Conservation (phyloP, 1,284 basidiomycete species). For the Leccinum solheimii region DNA sequence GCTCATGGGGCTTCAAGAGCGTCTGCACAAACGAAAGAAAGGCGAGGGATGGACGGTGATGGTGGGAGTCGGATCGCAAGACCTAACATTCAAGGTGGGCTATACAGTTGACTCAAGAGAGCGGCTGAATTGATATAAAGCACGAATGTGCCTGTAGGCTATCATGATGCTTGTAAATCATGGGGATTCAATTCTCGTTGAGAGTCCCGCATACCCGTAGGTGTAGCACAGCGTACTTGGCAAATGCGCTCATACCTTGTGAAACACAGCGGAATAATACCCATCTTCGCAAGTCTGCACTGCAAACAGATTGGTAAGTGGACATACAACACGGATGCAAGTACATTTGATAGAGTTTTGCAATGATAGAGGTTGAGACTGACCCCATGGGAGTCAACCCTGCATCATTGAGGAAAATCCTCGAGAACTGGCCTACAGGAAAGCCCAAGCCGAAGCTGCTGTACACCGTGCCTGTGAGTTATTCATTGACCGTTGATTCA, state of each 20-base stretch:
- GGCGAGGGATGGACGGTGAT: constrained; percentile 2
- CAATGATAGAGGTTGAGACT: constrained; percentile 59
- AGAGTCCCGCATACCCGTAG: constrained; percentile 5
- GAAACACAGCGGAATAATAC: constrained; percentile 52
- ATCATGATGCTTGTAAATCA: constrained; percentile 1
- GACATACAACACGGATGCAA: neutral
- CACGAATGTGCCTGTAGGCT: neutral
- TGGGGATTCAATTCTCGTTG: neutral
- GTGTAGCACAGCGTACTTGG: neutral
- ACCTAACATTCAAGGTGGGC: constrained; percentile 1
- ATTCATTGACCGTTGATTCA: constrained; percentile 20
- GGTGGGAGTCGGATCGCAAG: constrained; percentile 5
- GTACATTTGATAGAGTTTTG: neutral
- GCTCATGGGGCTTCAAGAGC: constrained; percentile 2
- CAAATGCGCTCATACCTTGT: no score
- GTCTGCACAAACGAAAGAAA: neutral
- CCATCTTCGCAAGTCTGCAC: constrained; percentile 54
- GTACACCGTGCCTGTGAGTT: constrained; percentile 72
- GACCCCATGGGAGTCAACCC: constrained; percentile 74
- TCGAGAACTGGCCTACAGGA: constrained; percentile 72
- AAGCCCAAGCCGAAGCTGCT: constrained; percentile 76
- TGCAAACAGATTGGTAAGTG: constrained; percentile 61
- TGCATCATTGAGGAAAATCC: constrained; percentile 55
- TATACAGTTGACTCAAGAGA: neutral
- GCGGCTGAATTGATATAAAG: neutral